Conservation (phyloP, 495 filamentous ascomycete genomes). For the Penicillium mononematosum region DNA sequence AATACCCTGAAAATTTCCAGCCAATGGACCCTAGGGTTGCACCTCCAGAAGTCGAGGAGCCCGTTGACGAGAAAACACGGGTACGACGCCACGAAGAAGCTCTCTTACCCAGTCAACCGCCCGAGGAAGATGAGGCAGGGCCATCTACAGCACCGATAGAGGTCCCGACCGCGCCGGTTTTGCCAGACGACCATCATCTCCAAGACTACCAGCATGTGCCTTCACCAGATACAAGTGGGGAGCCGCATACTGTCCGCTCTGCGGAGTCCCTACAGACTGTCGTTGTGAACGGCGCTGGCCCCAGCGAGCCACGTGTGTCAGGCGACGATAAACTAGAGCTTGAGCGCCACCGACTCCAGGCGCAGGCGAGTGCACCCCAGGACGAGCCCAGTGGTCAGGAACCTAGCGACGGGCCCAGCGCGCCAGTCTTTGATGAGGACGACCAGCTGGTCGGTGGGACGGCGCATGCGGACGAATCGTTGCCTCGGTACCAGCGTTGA, state of each 20-base stretch:
- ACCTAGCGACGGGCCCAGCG: conserved; percentile 51
- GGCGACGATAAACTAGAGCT: conserved; percentile 84
- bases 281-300: conserved; percentile 26
- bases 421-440: conserved; percentile 66
- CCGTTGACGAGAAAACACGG: conserved; percentile 66
- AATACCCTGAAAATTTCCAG: conserved; percentile 28
- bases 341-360: conserved; percentile 69
- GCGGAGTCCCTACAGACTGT: conserved; percentile 44
- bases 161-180: conserved; percentile 38
- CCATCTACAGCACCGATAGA: conserved; percentile 41
- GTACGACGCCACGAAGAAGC: conserved; percentile 64
- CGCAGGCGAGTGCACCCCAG: conserved; percentile 67
- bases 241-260: conserved; percentile 40
- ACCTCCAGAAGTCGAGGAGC: conserved; percentile 56
- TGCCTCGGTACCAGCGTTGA: conserved; percentile 51
- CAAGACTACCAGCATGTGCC: conserved; percentile 41
- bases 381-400: conserved; percentile 44
- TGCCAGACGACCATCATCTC: conserved; percentile 42
- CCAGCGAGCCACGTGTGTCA: conserved; percentile 23
- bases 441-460: conserved; percentile 43
- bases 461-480: conserved; percentile 46
- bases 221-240: conserved; percentile 21
- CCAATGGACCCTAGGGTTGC: conserved; percentile 41
- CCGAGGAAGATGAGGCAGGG: conserved; percentile 47
- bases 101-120: conserved; percentile 69